Base-by-base conservation (phyloP, 495 filamentous ascomycete species). In the Astrocystis sublimbata region DNA sequence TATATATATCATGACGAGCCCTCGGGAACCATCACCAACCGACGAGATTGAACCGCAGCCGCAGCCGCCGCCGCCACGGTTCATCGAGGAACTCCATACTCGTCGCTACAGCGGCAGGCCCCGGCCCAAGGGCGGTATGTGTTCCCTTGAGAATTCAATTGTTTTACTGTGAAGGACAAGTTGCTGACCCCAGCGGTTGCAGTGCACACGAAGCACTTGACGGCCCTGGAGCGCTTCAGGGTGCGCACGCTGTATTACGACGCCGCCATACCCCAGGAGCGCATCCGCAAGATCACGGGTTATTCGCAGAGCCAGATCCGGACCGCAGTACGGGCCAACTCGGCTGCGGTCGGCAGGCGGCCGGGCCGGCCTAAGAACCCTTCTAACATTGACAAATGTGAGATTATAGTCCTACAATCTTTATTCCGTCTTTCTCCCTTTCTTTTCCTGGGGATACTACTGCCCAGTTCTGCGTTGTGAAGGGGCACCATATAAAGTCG, bases 161-260 rank as follows among this genome's bases (percentile, higher is more conserved):
- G n/a, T n/a, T n/a, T n/a, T n/a, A n/a, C n/a, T n/a, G n/a, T n/a
- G n/a, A n/a, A n/a, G n/a, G n/a, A n/a, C n/a, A n/a, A n/a, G n/a
- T n/a, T n/a, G n/a, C n/a, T n/a, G n/a, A n/a, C n/a, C n/a, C n/a
- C n/a, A n/a, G n/a, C n/a, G n/a, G n/a, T n/a, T n/a, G n/a, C n/a
- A n/a, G n/a, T 67, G 21, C 64, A 69, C 42, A 67, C 65, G 24
- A 71, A 69, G 49, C 69, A 71, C 56, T 58, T 71, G 19, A 67
- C 69, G 1, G 69, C 65, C 51, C 52, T 65, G 1, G 64, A 71
- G 31, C 66, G 69, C 52, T 71, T 69, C 58, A 45, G 67, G 6
- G 67, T 71, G 4, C 69, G 69, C 52, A 69, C 67, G 6, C 60
- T 71, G 30, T 69, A 71, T 33, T 71, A 62, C 50, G 69, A 71